Evolutionary conservation across 2,329 filamentous ascomycete genomes (phyloP), one percentile per base, ranked within the genome.

Genomic region (Ophiostoma montium): DNA sequence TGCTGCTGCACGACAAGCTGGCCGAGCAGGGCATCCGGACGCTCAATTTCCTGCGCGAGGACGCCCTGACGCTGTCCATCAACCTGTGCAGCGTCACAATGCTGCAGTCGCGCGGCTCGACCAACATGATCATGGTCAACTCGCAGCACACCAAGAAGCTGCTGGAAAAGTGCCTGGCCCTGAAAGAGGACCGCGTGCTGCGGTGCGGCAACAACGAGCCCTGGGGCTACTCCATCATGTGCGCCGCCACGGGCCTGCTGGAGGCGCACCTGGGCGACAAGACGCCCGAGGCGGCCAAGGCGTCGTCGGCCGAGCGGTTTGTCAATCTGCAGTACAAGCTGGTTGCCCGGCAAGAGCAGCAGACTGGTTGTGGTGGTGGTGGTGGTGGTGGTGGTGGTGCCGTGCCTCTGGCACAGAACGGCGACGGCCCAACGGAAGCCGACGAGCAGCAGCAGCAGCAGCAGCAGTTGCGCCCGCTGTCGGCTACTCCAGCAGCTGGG

Each of bases 171-270:
- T 79, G 76, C 53, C 69, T 80, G 35, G 62, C 64, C 43, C 74
- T 80, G 68, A 78, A 78, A 58, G 75, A 79, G 56, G 75, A 80
- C 55, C 70, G 75, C 1, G 69, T 80, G 8, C 60, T 80, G 21
- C 67, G 75, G n/a, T 78, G 74, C 53, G 76, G 76, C 15, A 79
- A 79, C 62, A 76, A 78, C 56, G 76, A 80, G 57, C 76, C 76
- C 0, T 80, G 76, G 76, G 75, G 75, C 16, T 78, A 79, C 60
- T 75, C 72, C 49, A 78, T 78, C 59, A 76, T 80, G 71, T 80
- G 75, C 55, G 74, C 75, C 3, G 74, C 76, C 1, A 66, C 73
- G 23, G 76, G 76, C 3, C 65, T 80, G 10, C 65, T 80, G 21
- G 75, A 80, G 59, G 72, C 74, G 0, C 76, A 80, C 52, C 63